A percentile compares a stretch with the other conserved stretches of the same genome.
phyloP scores from a whole-genome alignment of 371 early-diverging fungal species.

The Sporodiniella umbellata region DNA sequence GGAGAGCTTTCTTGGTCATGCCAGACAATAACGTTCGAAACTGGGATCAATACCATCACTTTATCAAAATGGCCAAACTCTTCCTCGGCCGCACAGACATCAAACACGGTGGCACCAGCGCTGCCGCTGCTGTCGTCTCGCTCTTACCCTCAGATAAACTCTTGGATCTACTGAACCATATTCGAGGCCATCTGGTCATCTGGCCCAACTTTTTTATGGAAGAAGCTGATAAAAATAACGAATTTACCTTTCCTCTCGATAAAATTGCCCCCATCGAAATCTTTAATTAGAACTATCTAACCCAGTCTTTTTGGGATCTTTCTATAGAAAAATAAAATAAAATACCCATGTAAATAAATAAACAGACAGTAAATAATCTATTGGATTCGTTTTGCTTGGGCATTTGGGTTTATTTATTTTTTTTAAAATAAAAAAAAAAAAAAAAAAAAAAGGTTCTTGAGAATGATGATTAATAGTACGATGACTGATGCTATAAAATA shows the following conservation, averaged over 20 bases:
- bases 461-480: too few relatives aligned
- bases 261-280: conserved; percentile 56
- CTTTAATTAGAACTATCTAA: conserved; percentile 56
- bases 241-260: conserved; percentile 48
- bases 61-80: conserved; percentile 39
- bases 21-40: conserved; percentile 68
- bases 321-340: conserved; percentile 3
- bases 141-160: conserved; percentile 4
- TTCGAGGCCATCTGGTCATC: conserved; percentile 55
- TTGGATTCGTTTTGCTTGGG: background rate
- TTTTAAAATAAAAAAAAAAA: background rate
- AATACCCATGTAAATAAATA: too few relatives aligned
- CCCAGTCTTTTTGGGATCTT: too few relatives aligned
- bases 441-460: background rate
- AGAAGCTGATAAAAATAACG: conserved; percentile 44
- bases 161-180: conserved; percentile 28
- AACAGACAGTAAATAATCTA: too few relatives aligned
- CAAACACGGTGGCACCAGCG: conserved; percentile 20
- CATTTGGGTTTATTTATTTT: too few relatives aligned
- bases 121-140: conserved; percentile 17
- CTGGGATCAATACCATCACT: conserved; percentile 61
- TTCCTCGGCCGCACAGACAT: conserved; percentile 24
- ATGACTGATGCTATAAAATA: too few relatives aligned
- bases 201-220: conserved; percentile 58
- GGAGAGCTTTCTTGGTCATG: conserved; percentile 62